Evolutionary conservation across 2,329 filamentous ascomycete species (phyloP), one percentile per base, ranked within the genome.

Genomic region (Cladobotryum mycophilum): DNA sequence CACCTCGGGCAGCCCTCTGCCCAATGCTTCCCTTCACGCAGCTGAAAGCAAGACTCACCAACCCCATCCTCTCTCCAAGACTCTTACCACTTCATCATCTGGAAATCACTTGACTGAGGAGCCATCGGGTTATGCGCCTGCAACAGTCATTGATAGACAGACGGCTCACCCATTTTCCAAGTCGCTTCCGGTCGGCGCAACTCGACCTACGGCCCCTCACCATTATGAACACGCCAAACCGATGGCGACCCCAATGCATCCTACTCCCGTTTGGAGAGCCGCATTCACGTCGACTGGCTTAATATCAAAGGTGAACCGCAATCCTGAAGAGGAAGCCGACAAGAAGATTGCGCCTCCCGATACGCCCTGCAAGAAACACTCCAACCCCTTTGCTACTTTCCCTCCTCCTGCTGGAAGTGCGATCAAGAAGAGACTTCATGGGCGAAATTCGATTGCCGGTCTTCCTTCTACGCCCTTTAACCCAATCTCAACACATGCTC

Each of bases 261-360:
- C 61, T 1, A 61, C 63, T 7, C 89, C 85, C 63, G 86, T 91
- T 18, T 78, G 88, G 50, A 85, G 88, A 33, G 84, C 87, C 38
- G 90, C 90, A 6, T 96, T 96, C 69, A 90, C 89, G 76, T 97
- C 93, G 1, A 97, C 93, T 1, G 91, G 92, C 1, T 74, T 99
- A 25, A 86, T 99, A 48, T 96, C 93, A 11, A 99, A 99, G 72
- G 88, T 95, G 67, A 95, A 93, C 62, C 85, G 88, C 51, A 85
- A 88, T 65, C 80, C 85, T 0, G 89, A 96, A 58, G 80, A 89
- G 47, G 79, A 74, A 67, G 61, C 56, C 70, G 73, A 62, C 69
- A 72, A 77, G 67, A 83, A 85, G 63, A 73, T 81, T 61, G 78
- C 80, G 30, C 91, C 95, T 76, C 92, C 93, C 1, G 93, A 97